phyloP scores from a whole-genome alignment of 495 filamentous ascomycete genomes.

The Bathelium albidoporum region DNA sequence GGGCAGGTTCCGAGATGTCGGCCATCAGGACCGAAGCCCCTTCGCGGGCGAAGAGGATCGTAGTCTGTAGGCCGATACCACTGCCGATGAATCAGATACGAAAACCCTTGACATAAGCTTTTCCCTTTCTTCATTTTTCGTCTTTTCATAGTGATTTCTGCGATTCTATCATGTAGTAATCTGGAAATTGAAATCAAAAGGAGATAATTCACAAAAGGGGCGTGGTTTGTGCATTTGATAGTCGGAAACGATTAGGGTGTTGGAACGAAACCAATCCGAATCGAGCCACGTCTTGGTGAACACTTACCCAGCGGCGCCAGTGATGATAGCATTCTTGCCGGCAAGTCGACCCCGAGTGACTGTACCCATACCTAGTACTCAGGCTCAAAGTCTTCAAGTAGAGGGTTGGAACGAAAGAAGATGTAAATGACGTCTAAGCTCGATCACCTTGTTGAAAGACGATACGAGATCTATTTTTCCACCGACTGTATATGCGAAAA shows the following conservation, averaged over 20 bases:
- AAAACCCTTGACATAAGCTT: background rate
- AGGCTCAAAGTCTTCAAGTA: conserved; percentile 1
- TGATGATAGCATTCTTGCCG: conserved; percentile 91
- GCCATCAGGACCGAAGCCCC: conserved; percentile 79
- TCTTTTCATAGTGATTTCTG: too few relatives aligned
- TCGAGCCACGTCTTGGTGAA: too few relatives aligned
- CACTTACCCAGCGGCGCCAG: conserved; percentile 80
- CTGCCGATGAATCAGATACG: conserved; percentile 35
- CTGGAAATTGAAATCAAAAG: background rate
- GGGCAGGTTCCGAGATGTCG: conserved; percentile 65
- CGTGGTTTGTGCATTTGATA: background rate
- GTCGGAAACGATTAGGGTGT: background rate
- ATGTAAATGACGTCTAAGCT: too few relatives aligned
- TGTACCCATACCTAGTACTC: conserved; percentile 16
- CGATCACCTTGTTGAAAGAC: background rate
- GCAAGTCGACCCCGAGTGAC: conserved; percentile 47
- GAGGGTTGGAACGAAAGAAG: too few relatives aligned
- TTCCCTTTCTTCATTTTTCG: too few relatives aligned
- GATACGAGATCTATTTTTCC: too few relatives aligned
- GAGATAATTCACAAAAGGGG: background rate
- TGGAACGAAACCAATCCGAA: too few relatives aligned
- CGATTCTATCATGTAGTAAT: too few relatives aligned
- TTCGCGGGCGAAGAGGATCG: conserved; percentile 83
- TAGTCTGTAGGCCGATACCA: conserved; percentile 92
- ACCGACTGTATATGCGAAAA: too few relatives aligned